These are phyloP conservation scores for Candida parachauliodes DNA, from an alignment of 805 yeast species.

Conservation along the genomic window DNA sequence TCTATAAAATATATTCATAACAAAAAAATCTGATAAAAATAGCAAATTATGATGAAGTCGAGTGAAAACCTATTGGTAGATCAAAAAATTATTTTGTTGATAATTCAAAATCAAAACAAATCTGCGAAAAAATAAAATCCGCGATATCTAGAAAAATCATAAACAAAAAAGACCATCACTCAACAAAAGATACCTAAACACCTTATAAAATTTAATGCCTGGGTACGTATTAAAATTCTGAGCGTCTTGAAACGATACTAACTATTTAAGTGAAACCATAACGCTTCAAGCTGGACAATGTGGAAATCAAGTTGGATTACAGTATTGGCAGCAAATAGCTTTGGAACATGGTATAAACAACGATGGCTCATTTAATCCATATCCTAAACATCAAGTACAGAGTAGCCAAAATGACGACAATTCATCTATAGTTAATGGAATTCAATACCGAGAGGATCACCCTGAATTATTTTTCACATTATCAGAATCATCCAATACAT, in stretches of 20 bases:
- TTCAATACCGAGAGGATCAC: slow-evolving; percentile 49
- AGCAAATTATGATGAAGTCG: too few relatives aligned
- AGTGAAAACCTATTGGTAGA: too few relatives aligned
- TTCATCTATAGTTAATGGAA: not conserved
- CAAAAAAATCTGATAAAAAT: too few relatives aligned
- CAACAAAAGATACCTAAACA: too few relatives aligned
- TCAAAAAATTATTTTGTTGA: too few relatives aligned
- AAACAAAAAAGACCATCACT: too few relatives aligned
- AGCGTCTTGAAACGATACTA: slow-evolving; percentile 1
- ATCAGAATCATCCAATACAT: slow-evolving; percentile 68
- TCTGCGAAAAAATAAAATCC: too few relatives aligned
- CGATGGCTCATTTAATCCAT: slow-evolving; percentile 53
- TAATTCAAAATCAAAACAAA: too few relatives aligned
- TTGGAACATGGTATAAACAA: slow-evolving; percentile 78
- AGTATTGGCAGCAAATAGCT: slow-evolving; percentile 88
- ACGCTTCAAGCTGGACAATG: slow-evolving; percentile 87
- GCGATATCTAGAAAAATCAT: too few relatives aligned
- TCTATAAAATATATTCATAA: too few relatives aligned
- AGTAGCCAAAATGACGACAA: slow-evolving; percentile 5
- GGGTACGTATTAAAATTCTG: slow-evolving; percentile 10
- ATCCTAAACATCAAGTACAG: slow-evolving; percentile 20
- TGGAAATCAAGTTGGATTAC: slow-evolving; percentile 92
- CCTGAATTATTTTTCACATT: slow-evolving; percentile 80
- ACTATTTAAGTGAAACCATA: slow-evolving; percentile 50
- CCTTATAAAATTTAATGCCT: slow-evolving; percentile 12